These are phyloP conservation scores for Neopestalotiopsis sp. DNA, from an alignment of 2,329 filamentous ascomycete genomes.

Conservation along the genomic window DNA sequence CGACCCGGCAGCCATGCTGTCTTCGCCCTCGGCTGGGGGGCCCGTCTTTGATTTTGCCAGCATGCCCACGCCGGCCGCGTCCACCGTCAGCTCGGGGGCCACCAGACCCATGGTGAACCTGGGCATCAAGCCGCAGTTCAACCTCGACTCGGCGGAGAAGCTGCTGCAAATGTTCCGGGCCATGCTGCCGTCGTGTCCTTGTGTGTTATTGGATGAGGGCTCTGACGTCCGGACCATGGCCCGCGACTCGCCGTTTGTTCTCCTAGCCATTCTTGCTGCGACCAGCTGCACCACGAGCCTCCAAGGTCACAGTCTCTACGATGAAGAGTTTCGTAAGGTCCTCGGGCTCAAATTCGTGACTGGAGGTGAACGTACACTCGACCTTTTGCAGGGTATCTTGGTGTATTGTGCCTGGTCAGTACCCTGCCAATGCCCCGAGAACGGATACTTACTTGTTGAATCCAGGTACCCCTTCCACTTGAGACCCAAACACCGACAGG, in stretches of 20 bases:
- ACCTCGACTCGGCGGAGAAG: constrained; percentile 55
- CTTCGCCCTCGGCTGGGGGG: constrained; percentile 14
- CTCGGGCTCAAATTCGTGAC: constrained; percentile 62
- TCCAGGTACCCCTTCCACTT: constrained; percentile 61
- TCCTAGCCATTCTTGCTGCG: constrained; percentile 58
- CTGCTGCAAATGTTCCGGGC: constrained; percentile 48
- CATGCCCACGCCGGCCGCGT: constrained; percentile 29
- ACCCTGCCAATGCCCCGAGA: background rate
- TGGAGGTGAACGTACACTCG: constrained; percentile 60
- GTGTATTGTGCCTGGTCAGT: constrained; percentile 62
- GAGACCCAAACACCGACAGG: constrained; percentile 54
- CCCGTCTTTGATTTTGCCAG: constrained; percentile 33
- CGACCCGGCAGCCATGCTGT: constrained; percentile 13
- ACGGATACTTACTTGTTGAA: constrained; percentile 15
- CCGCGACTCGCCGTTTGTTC: constrained; percentile 53
- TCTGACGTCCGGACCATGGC: constrained; percentile 50
- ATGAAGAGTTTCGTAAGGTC: constrained; percentile 62
- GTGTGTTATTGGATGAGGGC: constrained; percentile 44
- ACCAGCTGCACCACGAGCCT: constrained; percentile 53
- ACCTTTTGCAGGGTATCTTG: constrained; percentile 61
- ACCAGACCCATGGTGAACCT: constrained; percentile 41
- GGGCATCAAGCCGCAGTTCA: constrained; percentile 57
- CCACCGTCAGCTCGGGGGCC: constrained; percentile 33
- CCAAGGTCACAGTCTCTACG: constrained; percentile 58
- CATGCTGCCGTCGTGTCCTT: constrained; percentile 50